These are phyloP conservation scores for Hypoxylon sp. DNA, from an alignment of 2,329 filamentous ascomycete species.

Conservation along the genomic window DNA sequence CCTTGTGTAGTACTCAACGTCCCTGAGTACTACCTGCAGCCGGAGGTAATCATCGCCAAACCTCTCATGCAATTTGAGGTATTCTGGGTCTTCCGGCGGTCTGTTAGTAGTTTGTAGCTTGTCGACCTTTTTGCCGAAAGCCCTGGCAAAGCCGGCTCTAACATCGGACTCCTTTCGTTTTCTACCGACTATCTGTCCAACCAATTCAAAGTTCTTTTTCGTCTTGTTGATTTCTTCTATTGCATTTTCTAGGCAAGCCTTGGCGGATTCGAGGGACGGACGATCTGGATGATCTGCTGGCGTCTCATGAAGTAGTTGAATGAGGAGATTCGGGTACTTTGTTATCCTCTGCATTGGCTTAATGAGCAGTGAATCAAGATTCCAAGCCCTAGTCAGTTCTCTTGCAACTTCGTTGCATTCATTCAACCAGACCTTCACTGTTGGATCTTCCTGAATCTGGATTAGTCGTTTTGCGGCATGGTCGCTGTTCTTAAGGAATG, in stretches of 20 bases:
- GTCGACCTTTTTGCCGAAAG: slow-evolving; percentile 88
- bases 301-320: slow-evolving; percentile 80
- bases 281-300: slow-evolving; percentile 85
- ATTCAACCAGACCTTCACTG: slow-evolving; percentile 83
- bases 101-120: slow-evolving; percentile 73
- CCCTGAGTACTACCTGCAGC: slow-evolving; percentile 88
- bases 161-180: slow-evolving; percentile 91
- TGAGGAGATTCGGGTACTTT: slow-evolving; percentile 89
- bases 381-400: slow-evolving; percentile 93
- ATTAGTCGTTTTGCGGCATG: slow-evolving; percentile 68
- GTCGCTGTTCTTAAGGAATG: slow-evolving; percentile 70
- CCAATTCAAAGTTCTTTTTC: slow-evolving; percentile 92
- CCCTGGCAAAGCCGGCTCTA: slow-evolving; percentile 83
- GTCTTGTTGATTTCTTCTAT: slow-evolving; percentile 91
- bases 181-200: slow-evolving; percentile 85
- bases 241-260: slow-evolving; percentile 67
- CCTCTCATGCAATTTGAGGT: slow-evolving; percentile 81
- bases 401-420: slow-evolving; percentile 93
- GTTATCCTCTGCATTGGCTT: slow-evolving; percentile 95
- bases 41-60: slow-evolving; percentile 94
- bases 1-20: slow-evolving; percentile 92
- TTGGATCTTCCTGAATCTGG: slow-evolving; percentile 68
- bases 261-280: slow-evolving; percentile 64
- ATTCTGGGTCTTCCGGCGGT: slow-evolving; percentile 80
- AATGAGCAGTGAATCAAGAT: slow-evolving; percentile 92